Base-by-base conservation (phyloP, 2,329 filamentous ascomycete species). In the Fusarium lyarnte region DNA sequence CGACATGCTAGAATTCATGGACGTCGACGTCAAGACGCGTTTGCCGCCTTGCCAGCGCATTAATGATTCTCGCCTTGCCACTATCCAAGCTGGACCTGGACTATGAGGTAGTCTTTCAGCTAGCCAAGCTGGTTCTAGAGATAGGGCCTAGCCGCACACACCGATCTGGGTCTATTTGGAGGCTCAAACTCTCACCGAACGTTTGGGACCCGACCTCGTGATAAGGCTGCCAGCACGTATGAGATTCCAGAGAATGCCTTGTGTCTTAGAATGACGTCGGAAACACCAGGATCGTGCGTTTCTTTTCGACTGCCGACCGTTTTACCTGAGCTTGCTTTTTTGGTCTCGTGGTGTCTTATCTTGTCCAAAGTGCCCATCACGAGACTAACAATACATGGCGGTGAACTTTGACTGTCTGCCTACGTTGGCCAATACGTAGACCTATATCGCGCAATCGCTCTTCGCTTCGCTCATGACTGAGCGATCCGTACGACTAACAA, bases 41-140 rank as follows among this genome's bases (percentile, higher is more conserved):
- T 72, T 74, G 68, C 69, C 74, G 73, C 73, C 66, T 55, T 71
- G 72, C 63, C 76, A 77, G 64, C 76, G 69, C 76, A 78, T 69
- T 63, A 49, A 27, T 17, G 19, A 25, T 23, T 42, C 21, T 43
- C 66, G 62, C 53, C 52, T 76, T 64, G 74, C 76, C 76, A 76
- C 72, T 39, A 47, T 58, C 43, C 42, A 65, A 64, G 66, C 70
- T 76, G 74, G 66, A 62, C 33, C 36, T 13, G n/a, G 14, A 49
- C 33, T 52, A 35, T 23, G 23, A 52, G 14, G 17, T 52, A 39
- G 45, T 59, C 65, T 68, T 77, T 77, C 73, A 77, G 76, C 76
- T 75, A 54, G 58, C 62, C 64, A 58, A 47, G 62, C 52, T 47
- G 64, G 61, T 42, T 58, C 55, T 31, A 51, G 58, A 43, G 66